Evolutionary conservation across 805 yeast species (phyloP).

Genomic region (Spathaspora sp.): DNA sequence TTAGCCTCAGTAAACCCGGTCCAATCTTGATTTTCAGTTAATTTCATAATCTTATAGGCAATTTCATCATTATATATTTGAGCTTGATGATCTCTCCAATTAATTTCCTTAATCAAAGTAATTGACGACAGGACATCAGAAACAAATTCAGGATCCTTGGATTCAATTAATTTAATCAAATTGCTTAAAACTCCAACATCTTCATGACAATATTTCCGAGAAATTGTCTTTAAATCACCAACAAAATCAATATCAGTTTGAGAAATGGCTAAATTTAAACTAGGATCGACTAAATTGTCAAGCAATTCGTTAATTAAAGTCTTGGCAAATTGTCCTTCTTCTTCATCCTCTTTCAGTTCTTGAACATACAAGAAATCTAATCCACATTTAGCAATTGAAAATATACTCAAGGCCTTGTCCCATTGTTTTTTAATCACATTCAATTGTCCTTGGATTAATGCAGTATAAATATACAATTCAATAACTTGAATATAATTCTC

Average conservation of each 20-base stretch:
- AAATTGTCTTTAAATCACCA: conserved; percentile 47
- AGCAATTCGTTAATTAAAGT: conserved; percentile 53
- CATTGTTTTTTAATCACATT: conserved; percentile 55
- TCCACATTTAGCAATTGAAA: conserved; percentile 59
- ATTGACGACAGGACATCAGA: conserved; percentile 24
- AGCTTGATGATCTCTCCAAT: conserved; percentile 60
- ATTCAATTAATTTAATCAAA: conserved; percentile 36
- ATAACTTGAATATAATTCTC: conserved; percentile 21
- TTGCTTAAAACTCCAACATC: conserved; percentile 34
- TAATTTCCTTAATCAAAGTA: conserved; percentile 28
- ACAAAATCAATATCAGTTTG: conserved; percentile 33
- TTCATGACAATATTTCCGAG: conserved; percentile 42
- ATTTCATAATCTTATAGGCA: conserved; percentile 52
- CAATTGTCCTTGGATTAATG: conserved; percentile 51
- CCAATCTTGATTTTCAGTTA: conserved; percentile 22
- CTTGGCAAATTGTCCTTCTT: conserved; percentile 20
- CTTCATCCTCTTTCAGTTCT: conserved; percentile 13
- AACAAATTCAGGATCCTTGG: conserved; percentile 35
- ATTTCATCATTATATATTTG: conserved; percentile 65
- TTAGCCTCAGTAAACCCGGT: conserved; percentile 30
- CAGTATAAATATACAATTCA: conserved; percentile 34
- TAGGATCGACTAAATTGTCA: conserved; percentile 61
- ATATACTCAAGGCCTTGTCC: conserved; percentile 47
- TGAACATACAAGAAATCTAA: conserved; percentile 45
- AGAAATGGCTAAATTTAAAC: conserved; percentile 51